phyloP scores from a whole-genome alignment of 495 filamentous ascomycete genomes.

The Lichina pygmaea region DNA sequence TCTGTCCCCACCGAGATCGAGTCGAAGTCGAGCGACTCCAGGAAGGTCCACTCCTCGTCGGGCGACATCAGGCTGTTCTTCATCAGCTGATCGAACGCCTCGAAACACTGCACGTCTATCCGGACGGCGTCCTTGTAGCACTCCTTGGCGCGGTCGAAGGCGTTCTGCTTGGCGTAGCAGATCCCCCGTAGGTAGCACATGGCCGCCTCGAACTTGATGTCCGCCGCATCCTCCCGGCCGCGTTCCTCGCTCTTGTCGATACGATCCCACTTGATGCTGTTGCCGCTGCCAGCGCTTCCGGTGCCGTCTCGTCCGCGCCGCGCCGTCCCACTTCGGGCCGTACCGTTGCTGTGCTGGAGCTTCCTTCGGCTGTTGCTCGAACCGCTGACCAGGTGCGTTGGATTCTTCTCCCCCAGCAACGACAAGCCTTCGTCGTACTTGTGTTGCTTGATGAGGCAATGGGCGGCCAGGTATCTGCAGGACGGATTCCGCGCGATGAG shows the following conservation, averaged over 20 bases:
- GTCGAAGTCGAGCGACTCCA: constrained; percentile 80
- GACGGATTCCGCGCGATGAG: constrained; percentile 56
- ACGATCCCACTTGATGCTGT: constrained; percentile 16
- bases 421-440: constrained; percentile 69
- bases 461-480: constrained; percentile 73
- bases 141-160: constrained; percentile 88
- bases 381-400: constrained; percentile 53
- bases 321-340: constrained; percentile 9
- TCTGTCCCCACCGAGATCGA: constrained; percentile 32
- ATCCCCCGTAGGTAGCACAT: constrained; percentile 92
- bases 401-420: constrained; percentile 80
- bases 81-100: constrained; percentile 94
- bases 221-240: constrained; percentile 39
- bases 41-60: constrained; percentile 79
- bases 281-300: neutral
- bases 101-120: constrained; percentile 95
- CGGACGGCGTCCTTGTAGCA: constrained; percentile 93
- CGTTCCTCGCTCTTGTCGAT: constrained; percentile 33
- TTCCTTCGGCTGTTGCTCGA: constrained; percentile 34
- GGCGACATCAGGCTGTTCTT: constrained; percentile 96
- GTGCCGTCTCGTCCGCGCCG: constrained; percentile 10
- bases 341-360: constrained; percentile 16
- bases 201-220: constrained; percentile 67
- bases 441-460: constrained; percentile 76
- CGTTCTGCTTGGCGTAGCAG: constrained; percentile 92